Base-by-base conservation (phyloP, 1,284 basidiomycete species). In the Cronartium ribicola region DNA sequence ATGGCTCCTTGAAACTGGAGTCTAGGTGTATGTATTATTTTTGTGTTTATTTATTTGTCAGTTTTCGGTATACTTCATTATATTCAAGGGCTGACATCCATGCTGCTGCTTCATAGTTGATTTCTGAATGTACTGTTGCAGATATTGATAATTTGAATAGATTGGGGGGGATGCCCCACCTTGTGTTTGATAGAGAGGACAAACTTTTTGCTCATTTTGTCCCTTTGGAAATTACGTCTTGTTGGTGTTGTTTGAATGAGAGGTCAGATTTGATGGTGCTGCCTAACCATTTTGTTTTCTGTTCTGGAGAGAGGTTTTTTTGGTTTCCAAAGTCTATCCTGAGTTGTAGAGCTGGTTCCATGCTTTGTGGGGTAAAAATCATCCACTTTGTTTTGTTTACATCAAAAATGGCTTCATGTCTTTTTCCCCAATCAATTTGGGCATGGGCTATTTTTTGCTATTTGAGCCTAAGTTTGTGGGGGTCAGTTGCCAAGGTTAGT, bases 271-370 rank as follows among this genome's bases (percentile, higher is more conserved):
- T 46, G 2, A 70, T 14, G 36, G n/a, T 41, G 14, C 39, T 39
- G 14, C 66, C 66, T 40, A 67, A 39, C 66, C 66, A 67, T 57
- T 67, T 67, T 2, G 43, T 40, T 8, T 57, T 13, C 17, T 5
- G 11, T 10, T 3, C 51, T 4, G 55, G 55, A 3, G 13, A 17
- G 7, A 68, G 46, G 7, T 0, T 4, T 51, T 51, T 51, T 51
- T 20, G 14, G 10, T 51, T 20, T 4, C 14, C 48, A 20, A 51
- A 51, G 48, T 51, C 48, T 5, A 51, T 51, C 3, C 14, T 51
- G n/a, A n/a, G n/a, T n/a, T n/a, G n/a, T 13, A 20, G 48, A 3
- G 22, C 4, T 5, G 4, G 5, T 13, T 51, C 10, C 14, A 3
- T 13, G 10, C 14, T 51, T 3, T 51, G 48, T 51, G 22, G 11